Conservation (phyloP, 2,329 filamentous ascomycete species). For the Fusarium sp. region DNA sequence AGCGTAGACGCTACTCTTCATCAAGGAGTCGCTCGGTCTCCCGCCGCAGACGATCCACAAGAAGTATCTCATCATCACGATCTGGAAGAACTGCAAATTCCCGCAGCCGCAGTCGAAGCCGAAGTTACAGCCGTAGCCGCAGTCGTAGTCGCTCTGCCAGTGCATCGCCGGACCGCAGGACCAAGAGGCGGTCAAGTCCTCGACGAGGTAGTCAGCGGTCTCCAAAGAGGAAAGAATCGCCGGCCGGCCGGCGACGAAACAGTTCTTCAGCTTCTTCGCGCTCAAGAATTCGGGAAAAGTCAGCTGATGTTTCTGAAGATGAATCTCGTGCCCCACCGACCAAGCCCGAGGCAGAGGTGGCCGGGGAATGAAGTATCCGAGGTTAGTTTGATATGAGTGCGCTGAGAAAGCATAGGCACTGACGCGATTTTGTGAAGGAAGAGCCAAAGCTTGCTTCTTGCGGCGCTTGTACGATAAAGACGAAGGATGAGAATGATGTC, state of each 20-base stretch:
- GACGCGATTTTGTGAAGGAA: constrained; percentile 17
- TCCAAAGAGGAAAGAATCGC: constrained; percentile 35
- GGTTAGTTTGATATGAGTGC: constrained; percentile 40
- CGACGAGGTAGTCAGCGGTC: constrained; percentile 24
- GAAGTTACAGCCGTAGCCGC: constrained; percentile 35
- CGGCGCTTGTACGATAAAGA: constrained; percentile 4
- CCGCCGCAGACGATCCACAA: constrained; percentile 55
- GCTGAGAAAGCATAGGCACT: constrained; percentile 7
- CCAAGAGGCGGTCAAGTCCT: constrained; percentile 23
- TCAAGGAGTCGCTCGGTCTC: constrained; percentile 63
- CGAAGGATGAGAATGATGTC: constrained; percentile 34
- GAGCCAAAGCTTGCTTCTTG: constrained; percentile 13
- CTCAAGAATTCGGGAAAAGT: constrained; percentile 64
- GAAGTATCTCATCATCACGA: constrained; percentile 57
- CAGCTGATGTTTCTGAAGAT: constrained; percentile 67
- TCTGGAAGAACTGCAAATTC: constrained; percentile 56
- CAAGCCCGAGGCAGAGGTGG: constrained; percentile 36
- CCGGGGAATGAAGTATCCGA: constrained; percentile 36
- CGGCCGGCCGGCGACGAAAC: constrained; percentile 59
- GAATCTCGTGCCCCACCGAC: constrained; percentile 41
- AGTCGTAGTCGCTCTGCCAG: constrained; percentile 38
- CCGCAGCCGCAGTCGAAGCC: constrained; percentile 47
- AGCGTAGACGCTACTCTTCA: constrained; percentile 64
- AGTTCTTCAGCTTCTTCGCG: constrained; percentile 66
- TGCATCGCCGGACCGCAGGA: constrained; percentile 40